Percentiles rank a stretch among this genome's conserved stretches.
Conservation (phyloP, 139 green algal genomes). For the Coccomyxa sp. region DNA sequence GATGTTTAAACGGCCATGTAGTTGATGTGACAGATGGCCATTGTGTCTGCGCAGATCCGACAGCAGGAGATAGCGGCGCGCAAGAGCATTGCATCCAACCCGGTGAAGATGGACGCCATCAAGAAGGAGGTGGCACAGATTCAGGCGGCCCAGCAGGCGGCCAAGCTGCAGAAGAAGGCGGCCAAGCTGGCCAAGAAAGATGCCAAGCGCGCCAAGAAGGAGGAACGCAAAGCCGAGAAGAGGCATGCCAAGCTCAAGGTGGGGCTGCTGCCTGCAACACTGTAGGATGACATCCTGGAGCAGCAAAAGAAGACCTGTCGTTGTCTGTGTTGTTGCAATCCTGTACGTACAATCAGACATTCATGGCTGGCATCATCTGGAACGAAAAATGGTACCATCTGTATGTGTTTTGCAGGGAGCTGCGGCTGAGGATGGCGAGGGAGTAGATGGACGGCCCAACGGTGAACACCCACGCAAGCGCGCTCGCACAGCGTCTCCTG, state of each 20-base stretch:
- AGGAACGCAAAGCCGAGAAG: slow-evolving; percentile 51
- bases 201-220: slow-evolving; percentile 37
- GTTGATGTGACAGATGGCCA: not conserved
- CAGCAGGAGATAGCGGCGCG: slow-evolving; percentile 64
- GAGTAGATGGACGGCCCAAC: too few relatives aligned
- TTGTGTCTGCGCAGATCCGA: slow-evolving; percentile 36
- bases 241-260: slow-evolving; percentile 37
- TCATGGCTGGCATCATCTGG: not conserved
- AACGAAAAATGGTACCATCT: not conserved
- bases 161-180: slow-evolving; percentile 21
- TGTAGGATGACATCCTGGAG: not conserved
- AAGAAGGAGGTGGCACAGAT: slow-evolving; percentile 15
- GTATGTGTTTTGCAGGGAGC: not conserved
- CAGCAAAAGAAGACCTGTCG: not conserved
- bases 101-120: slow-evolving; percentile 55
- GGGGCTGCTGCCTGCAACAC: not conserved
- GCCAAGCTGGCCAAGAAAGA: slow-evolving; percentile 20
- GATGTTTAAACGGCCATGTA: not conserved
- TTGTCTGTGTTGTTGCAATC: not conserved
- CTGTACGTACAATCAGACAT: not conserved
- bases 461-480: too few relatives aligned
- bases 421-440: too few relatives aligned
- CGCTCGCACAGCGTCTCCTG: too few relatives aligned
- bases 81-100: slow-evolving; percentile 54
- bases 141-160: not conserved